These are phyloP conservation scores for Blastobotrys terrestris DNA, from an alignment of 805 yeast genomes.

Conservation along the genomic window DNA sequence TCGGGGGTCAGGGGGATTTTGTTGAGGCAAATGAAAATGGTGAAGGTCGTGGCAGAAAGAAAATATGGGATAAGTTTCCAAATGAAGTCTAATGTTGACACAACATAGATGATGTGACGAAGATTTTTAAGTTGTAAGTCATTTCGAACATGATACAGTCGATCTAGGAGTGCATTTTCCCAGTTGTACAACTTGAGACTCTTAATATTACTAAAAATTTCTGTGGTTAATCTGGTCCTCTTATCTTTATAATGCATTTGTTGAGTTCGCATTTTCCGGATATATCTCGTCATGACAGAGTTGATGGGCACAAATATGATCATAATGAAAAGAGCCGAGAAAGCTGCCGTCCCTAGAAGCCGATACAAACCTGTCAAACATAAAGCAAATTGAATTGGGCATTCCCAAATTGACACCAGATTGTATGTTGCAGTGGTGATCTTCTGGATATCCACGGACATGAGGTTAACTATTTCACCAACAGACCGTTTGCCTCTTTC, in stretches of 20 bases:
- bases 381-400: conserved; percentile 78
- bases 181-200: conserved; percentile 91
- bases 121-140: conserved; percentile 76
- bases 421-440: conserved; percentile 76
- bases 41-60: conserved; percentile 87
- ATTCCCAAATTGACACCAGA: conserved; percentile 81
- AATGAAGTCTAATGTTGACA: conserved; percentile 65
- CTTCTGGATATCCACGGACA: conserved; percentile 92
- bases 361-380: conserved; percentile 70
- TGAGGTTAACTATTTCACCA: conserved; percentile 89
- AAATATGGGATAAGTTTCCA: conserved; percentile 85
- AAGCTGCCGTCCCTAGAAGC: conserved; percentile 81
- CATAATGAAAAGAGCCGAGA: conserved; percentile 83
- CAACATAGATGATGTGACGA: conserved; percentile 62
- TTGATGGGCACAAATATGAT: conserved; percentile 74
- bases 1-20: conserved; percentile 76
- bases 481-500: conserved; percentile 63
- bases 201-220: conserved; percentile 81
- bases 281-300: conserved; percentile 53
- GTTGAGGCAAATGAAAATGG: conserved; percentile 58
- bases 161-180: conserved; percentile 80
- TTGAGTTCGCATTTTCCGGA: conserved; percentile 66
- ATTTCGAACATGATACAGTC: conserved; percentile 76
- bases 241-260: conserved; percentile 90
- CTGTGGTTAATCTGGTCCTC: conserved; percentile 81